Base-by-base conservation (phyloP, 371 early-diverging fungal species). In the Smittium culicis region DNA sequence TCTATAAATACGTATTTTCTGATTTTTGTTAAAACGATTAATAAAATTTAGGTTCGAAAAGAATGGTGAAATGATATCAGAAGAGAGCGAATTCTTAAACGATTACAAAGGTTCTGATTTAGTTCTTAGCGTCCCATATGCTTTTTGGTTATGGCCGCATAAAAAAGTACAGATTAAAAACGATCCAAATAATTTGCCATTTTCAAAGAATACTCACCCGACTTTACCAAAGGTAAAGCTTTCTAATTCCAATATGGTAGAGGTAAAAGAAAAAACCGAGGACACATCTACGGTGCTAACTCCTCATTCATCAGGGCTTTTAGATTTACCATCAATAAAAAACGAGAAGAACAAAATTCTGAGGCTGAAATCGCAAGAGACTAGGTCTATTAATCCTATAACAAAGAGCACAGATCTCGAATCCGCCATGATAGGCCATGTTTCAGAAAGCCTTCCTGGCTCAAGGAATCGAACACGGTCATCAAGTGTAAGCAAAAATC, bases 81-180 rank as follows among this genome's bases (percentile, higher is more conserved):
- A 94, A 72, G 93, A 91, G 66, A 85, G 83, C 60, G 94, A 90
- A 71, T 95, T 95, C 81, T 85, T 94, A 14, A 91, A 89, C 64
- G 83, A 88, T 70, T 94, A 90, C 67, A 71, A 73, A 3, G 85
- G 85, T 24, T 80, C 80, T 31, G 90, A 88, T 55, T 77, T 93
- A 20, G 84, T 83, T 45, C 79, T 92, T 33, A 86, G 85, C 5
- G 71, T 76, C 45, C 77, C 80, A 20, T 74, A 89, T 30, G 92
- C 88, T 0, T 29, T 62, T 1, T 95, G 94, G 94, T 76, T 93
- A 33, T 92, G 93, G 92, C 55, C 64, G 25, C 67, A 66, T 55
- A 35, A 35, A 83, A 82, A 32, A 86, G 87, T 0, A 35, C 2
- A 55, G 54, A 60, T 60, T 16, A 28, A 5, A 11, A 34, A 2